Evolutionary conservation across 2,329 filamentous ascomycete species (phyloP), one percentile per base, ranked within the genome.

Genomic region (Ascochyta rabiei): DNA sequence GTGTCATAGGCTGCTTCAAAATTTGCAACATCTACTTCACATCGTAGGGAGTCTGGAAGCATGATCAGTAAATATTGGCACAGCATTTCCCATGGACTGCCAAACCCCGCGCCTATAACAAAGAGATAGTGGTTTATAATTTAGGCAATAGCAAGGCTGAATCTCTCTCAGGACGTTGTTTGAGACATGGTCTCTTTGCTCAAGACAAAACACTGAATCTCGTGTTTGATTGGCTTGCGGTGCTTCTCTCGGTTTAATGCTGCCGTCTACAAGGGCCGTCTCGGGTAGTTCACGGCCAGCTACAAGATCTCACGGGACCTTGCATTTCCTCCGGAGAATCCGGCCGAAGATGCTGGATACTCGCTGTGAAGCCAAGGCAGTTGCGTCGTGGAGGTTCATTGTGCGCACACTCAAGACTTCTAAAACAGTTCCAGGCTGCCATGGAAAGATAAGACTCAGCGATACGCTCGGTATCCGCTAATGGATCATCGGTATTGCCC

Each of bases 1-100:
- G 31, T 39, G 31, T 58, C 56, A 63, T 64, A 62, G 56, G 53
- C 34, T 48, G 46, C 42, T 35, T 46, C 40, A 41, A 12, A 46
- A 30, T 31, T n/a, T 46, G 56, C 51, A 45, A 34, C 21, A 40
- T 30, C 28, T 41, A 21, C 40, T 23, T 19, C 26, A 30, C 41
- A 24, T 48, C 44, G 31, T 28, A 51, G 50, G 23, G 43, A 57
- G 44, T 42, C 19, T 41, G 48, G 31, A 52, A 28, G 41, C 33
- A 10, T 16, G 34, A 43, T 19, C 12, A 39, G 43, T 18, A 52
- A 43, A 42, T 28, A 38, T 33, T 45, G 39, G 35, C 26, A 34
- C 33, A 28, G 8, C 18, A 7, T 13, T 1, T 12, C 31, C 31
- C 10, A 12, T 12, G 31, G 8, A 21, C 42, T 23, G 16, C 9